Evolutionary conservation across 2,329 filamentous ascomycete genomes (phyloP).

Genomic region (Aspergillus sp.): DNA sequence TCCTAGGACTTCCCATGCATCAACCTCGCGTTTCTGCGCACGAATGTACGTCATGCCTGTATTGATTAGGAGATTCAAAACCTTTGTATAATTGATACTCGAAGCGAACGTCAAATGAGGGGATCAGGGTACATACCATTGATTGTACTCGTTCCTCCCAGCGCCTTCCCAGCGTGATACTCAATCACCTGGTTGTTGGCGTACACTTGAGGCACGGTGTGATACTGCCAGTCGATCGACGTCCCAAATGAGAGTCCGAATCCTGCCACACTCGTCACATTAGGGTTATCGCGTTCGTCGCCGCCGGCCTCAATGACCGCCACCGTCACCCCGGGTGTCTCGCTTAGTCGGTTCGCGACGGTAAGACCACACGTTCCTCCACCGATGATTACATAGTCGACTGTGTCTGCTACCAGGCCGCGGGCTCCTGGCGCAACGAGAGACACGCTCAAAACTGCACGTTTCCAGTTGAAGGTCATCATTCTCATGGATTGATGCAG

Average conservation of each 20-base stretch:
- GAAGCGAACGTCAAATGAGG: too few species aligned
- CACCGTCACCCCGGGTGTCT: constrained; percentile 24
- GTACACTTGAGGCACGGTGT: constrained; percentile 39
- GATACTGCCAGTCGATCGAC: constrained; percentile 42
- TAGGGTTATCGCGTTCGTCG: constrained; percentile 26
- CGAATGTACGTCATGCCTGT: constrained; percentile 38
- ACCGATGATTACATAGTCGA: constrained; percentile 34
- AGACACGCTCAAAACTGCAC: background rate
- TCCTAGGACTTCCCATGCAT: constrained; percentile 34
- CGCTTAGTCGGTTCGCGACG: constrained; percentile 35
- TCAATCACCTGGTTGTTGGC: constrained; percentile 29
- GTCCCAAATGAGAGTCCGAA: constrained; percentile 29
- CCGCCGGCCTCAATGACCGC: constrained; percentile 30
- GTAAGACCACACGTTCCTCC: constrained; percentile 34
- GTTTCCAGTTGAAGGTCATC: background rate
- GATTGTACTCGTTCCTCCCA: constrained; percentile 45
- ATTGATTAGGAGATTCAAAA: too few species aligned
- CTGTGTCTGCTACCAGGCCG: background rate
- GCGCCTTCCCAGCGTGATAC: constrained; percentile 39
- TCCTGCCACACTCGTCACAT: constrained; percentile 24
- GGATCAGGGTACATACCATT: constrained; percentile 43
- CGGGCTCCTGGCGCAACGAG: background rate
- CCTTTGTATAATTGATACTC: too few species aligned
- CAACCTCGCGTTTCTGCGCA: constrained; percentile 34
- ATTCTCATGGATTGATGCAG: background rate